A percentile compares a stretch with the other conserved stretches of the same genome.
Evolutionary conservation across 1,284 basidiomycete species (phyloP).

Genomic region (Pascua guehoae): DNA sequence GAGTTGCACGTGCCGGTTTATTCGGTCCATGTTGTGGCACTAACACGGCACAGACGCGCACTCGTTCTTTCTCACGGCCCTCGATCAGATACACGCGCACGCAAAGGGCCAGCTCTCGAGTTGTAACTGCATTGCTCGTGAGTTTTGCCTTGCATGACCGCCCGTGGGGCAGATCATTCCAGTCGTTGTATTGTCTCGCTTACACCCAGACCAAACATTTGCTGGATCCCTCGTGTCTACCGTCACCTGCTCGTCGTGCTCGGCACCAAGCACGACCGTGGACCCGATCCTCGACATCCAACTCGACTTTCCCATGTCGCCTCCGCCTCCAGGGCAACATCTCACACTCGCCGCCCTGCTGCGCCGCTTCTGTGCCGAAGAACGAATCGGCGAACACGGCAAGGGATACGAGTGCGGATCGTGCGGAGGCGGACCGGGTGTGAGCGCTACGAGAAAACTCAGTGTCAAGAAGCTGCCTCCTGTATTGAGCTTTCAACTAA

Average conservation of each 20-base stretch:
- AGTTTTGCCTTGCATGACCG: neutral
- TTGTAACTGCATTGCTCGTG: slow-evolving; percentile 83
- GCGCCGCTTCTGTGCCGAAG: slow-evolving; percentile 39
- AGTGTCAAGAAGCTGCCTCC: slow-evolving; percentile 81
- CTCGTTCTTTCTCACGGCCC: slow-evolving; percentile 68
- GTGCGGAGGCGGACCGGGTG: slow-evolving; percentile 41
- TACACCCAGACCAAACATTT: slow-evolving; percentile 66
- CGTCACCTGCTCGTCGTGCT: slow-evolving; percentile 74
- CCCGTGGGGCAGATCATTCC: neutral
- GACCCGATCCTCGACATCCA: slow-evolving; percentile 92
- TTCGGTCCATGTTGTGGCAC: too few species aligned
- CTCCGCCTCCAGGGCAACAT: neutral
- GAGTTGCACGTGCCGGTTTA: too few species aligned
- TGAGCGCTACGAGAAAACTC: slow-evolving; percentile 69
- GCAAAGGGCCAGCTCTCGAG: slow-evolving; percentile 57
- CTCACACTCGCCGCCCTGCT: slow-evolving; percentile 34
- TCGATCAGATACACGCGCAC: slow-evolving; percentile 80
- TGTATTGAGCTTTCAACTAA: slow-evolving; percentile 91
- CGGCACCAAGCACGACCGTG: slow-evolving; percentile 69
- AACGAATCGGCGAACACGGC: slow-evolving; percentile 37
- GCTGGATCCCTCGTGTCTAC: slow-evolving; percentile 83
- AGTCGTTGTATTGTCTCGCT: neutral
- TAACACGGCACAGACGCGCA: slow-evolving; percentile 33
- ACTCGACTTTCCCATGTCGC: slow-evolving; percentile 60
- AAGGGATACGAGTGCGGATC: slow-evolving; percentile 45